These are phyloP conservation scores for Saksenaea vasiformis DNA, from an alignment of 371 early-diverging fungal genomes.

Conservation along the genomic window DNA sequence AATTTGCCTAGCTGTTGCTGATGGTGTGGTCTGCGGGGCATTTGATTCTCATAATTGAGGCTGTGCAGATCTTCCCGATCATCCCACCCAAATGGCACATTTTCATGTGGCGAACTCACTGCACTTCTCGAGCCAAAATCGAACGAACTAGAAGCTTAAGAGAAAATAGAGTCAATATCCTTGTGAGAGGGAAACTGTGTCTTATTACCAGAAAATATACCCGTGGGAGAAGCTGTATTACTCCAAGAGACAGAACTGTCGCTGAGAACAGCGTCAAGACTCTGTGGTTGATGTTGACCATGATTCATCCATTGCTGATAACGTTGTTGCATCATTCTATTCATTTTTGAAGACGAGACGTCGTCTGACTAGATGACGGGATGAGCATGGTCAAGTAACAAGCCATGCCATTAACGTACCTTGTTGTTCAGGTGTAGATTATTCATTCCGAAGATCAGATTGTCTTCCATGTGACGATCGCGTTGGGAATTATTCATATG, in stretches of 20 bases:
- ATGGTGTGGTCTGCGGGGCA: slow-evolving; percentile 1
- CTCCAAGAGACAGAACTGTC: slow-evolving; percentile 28
- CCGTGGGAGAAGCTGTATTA: slow-evolving; percentile 14
- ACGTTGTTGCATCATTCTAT: slow-evolving; percentile 22
- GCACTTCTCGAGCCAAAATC: slow-evolving; percentile 15
- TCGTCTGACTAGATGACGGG: not conserved
- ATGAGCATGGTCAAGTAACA: not conserved
- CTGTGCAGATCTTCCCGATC: slow-evolving; percentile 11
- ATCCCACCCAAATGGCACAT: slow-evolving; percentile 15
- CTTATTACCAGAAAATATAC: slow-evolving; percentile 14
- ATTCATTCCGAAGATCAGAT: slow-evolving; percentile 21
- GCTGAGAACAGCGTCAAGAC: slow-evolving; percentile 33
- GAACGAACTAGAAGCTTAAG: slow-evolving; percentile 9
- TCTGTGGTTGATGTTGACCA: slow-evolving; percentile 21
- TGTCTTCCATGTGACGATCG: slow-evolving; percentile 17
- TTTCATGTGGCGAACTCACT: slow-evolving; percentile 7
- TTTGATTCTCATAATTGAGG: slow-evolving; percentile 11
- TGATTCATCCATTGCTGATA: slow-evolving; percentile 33
- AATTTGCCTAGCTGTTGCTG: slow-evolving; percentile 18
- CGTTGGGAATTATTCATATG: slow-evolving; percentile 15
- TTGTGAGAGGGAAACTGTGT: not conserved
- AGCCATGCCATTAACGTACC: slow-evolving; percentile 7
- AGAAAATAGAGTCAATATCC: not conserved
- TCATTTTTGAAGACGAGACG: not conserved
- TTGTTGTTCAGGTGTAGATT: slow-evolving; percentile 16